Conservation (phyloP, 1,284 basidiomycete species). For the Boletus sp. region DNA sequence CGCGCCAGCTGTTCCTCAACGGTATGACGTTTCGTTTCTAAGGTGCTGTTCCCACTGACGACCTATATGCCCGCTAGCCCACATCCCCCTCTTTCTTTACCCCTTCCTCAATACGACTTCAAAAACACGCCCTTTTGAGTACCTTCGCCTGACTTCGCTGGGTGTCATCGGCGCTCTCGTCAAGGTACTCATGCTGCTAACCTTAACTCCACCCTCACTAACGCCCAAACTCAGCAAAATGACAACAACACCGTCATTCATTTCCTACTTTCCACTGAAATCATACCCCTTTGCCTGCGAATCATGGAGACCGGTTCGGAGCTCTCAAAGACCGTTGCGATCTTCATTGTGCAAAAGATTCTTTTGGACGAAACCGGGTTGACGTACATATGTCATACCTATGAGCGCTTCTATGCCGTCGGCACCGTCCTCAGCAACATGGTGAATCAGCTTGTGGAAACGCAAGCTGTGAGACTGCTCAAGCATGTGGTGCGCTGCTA, state of each 20-base stretch:
- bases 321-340: conserved; percentile 98
- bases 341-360: conserved; percentile 99
- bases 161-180: conserved; percentile 99
- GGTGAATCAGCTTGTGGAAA: conserved; percentile 96
- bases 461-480: conserved; percentile 91
- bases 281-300: conserved; percentile 96
- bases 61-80: conserved; percentile 53
- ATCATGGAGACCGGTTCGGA: conserved; percentile 99
- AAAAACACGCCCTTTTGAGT: conserved; percentile 98
- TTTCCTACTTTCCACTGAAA: conserved; percentile 98
- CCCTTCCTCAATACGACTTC: conserved; percentile 99
- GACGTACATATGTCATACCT: conserved; percentile 99
- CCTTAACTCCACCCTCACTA: background rate
- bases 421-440: conserved; percentile 98
- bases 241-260: conserved; percentile 99
- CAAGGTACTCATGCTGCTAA: conserved; percentile 55
- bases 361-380: conserved; percentile 96
- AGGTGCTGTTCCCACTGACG: background rate
- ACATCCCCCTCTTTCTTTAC: conserved; percentile 98
- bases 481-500: conserved; percentile 99
- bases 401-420: conserved; percentile 98
- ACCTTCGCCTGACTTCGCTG: conserved; percentile 93
- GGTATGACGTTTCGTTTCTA: conserved; percentile 50
- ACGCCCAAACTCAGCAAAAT: conserved; percentile 68
- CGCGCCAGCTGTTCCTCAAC: conserved; percentile 87